Percentiles rank a stretch among this genome's conserved stretches.
These are phyloP conservation scores for Fomitopsis serialis DNA, from an alignment of 768 basidiomycete species.

Conservation along the genomic window DNA sequence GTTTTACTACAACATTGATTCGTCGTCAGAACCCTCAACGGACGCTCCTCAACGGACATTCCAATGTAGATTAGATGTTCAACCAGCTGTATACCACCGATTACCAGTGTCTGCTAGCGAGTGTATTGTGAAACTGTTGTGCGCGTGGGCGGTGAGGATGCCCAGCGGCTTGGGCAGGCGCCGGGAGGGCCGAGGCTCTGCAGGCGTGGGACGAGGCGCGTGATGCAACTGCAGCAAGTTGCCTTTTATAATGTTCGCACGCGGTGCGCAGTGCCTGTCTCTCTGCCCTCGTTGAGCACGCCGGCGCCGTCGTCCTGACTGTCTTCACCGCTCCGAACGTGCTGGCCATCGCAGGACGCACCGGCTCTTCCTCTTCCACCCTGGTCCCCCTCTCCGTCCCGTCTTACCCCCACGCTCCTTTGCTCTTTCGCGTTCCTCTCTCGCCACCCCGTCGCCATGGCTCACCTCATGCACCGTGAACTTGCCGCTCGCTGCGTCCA, in stretches of 20 bases:
- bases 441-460: constrained; percentile 16
- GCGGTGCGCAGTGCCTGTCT: neutral
- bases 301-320: constrained; percentile 4
- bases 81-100: neutral
- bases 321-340: constrained; percentile 21
- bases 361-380: constrained; percentile 5
- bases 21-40: neutral
- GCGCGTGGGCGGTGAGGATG: too few species aligned
- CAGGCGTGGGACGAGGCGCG: neutral
- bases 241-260: neutral
- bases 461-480: neutral
- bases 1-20: neutral
- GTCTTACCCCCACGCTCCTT: constrained; percentile 21
- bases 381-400: neutral
- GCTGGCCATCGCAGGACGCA: constrained; percentile 26
- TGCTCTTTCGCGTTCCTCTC: constrained; percentile 7
- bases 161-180: neutral
- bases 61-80: neutral
- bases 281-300: constrained; percentile 3
- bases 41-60: neutral
- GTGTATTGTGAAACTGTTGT: neutral
- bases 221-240: neutral
- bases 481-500: constrained; percentile 31
- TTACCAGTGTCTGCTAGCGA: neutral
- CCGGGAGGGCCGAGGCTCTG: neutral